phyloP scores from a whole-genome alignment of 805 yeast species.

The Candida yuanshanica region DNA sequence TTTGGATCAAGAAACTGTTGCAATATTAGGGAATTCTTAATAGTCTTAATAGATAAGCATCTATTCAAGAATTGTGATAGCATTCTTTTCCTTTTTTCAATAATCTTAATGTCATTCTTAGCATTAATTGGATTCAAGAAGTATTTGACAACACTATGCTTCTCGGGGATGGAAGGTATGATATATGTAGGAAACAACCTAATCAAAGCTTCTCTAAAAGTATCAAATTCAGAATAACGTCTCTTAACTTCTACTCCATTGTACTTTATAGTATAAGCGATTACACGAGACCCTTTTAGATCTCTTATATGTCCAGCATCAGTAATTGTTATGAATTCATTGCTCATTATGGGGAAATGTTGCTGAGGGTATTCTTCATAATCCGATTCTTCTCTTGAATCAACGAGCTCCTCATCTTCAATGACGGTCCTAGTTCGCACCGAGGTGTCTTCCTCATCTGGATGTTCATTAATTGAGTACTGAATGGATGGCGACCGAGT shows the following conservation, averaged over 20 bases:
- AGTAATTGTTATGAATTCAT: conserved; percentile 24
- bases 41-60: conserved; percentile 52
- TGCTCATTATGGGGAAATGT: not conserved
- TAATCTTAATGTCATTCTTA: conserved; percentile 37
- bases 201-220: conserved; percentile 61
- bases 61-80: conserved; percentile 72
- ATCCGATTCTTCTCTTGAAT: not conserved
- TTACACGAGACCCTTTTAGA: conserved; percentile 52
- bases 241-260: conserved; percentile 55
- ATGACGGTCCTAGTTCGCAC: too few species aligned
- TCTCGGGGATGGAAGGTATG: conserved; percentile 93
- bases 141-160: conserved; percentile 55
- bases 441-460: not conserved
- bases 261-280: conserved; percentile 68
- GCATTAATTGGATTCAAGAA: conserved; percentile 38
- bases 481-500: not conserved
- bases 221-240: conserved; percentile 89
- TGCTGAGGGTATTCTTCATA: not conserved
- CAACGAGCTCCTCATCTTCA: conserved; percentile 1
- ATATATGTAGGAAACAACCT: conserved; percentile 75
- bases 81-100: conserved; percentile 70
- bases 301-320: conserved; percentile 74
- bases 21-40: conserved; percentile 58
- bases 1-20: conserved; percentile 81
- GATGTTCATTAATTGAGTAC: not conserved